Conservation (phyloP, 192 early-diverging fungal genomes). For the Chytriomyces sp. region DNA sequence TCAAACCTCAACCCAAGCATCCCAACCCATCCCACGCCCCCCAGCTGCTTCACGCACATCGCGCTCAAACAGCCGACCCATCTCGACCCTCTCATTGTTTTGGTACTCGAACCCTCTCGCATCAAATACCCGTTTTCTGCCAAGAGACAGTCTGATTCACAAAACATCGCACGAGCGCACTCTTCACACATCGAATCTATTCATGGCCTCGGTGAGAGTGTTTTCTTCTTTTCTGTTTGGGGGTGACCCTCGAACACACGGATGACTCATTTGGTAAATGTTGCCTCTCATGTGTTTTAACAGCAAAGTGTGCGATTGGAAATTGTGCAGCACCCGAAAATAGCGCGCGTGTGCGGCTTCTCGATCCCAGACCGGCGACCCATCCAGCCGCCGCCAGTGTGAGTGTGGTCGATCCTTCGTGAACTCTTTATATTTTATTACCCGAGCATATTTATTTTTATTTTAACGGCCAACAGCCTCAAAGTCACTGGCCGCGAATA, state of each 20-base stretch:
- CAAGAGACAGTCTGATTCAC: too few relatives aligned
- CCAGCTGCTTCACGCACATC: too few relatives aligned
- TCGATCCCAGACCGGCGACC: slow-evolving; percentile 18
- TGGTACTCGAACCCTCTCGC: too few relatives aligned
- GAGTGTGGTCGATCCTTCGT: neutral
- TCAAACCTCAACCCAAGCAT: too few relatives aligned
- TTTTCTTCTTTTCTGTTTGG: neutral
- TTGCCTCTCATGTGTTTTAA: neutral
- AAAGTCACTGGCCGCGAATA: neutral
- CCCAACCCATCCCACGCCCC: too few relatives aligned
- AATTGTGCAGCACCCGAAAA: slow-evolving; percentile 45
- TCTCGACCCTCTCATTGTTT: too few relatives aligned
- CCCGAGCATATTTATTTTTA: neutral
- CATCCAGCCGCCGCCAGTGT: neutral
- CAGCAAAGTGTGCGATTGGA: slow-evolving; percentile 26
- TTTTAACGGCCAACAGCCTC: neutral
- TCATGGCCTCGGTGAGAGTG: neutral
- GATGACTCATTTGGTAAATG: neutral
- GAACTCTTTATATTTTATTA: neutral
- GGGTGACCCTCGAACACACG: too few relatives aligned
- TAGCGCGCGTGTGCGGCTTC: slow-evolving; percentile 53
- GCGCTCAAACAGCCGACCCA: too few relatives aligned
- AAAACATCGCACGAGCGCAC: too few relatives aligned
- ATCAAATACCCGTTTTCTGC: too few relatives aligned
- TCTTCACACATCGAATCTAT: too few relatives aligned